Conservation (phyloP, 768 basidiomycete species). For the Naganishia vaughanmartiniae region DNA sequence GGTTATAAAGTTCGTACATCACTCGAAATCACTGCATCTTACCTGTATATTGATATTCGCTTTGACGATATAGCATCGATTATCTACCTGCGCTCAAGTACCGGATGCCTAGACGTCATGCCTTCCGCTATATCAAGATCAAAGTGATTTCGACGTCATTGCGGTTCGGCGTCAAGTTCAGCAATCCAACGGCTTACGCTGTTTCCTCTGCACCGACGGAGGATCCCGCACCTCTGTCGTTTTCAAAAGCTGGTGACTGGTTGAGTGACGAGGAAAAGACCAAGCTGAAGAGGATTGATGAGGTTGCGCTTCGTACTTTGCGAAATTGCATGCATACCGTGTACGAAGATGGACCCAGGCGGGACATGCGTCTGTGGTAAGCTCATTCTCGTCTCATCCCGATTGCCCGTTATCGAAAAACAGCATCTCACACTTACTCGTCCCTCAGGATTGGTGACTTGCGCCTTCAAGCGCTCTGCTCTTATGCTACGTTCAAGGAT, state of each 20-base stretch:
- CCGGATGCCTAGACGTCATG: slow-evolving; percentile 36
- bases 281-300: slow-evolving; percentile 34
- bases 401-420: not conserved
- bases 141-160: slow-evolving; percentile 36
- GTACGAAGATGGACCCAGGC: slow-evolving; percentile 42
- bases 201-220: slow-evolving; percentile 34
- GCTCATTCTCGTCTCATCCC: slow-evolving; percentile 2
- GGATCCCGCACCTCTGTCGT: slow-evolving; percentile 29
- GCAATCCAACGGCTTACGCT: slow-evolving; percentile 30
- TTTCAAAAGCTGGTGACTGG: not conserved
- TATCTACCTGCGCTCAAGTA: slow-evolving; percentile 34
- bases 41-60: not conserved
- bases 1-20: slow-evolving; percentile 34
- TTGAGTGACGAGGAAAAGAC: slow-evolving; percentile 30
- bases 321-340: slow-evolving; percentile 41
- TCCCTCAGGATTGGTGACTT: slow-evolving; percentile 40
- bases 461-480: slow-evolving; percentile 39
- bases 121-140: slow-evolving; percentile 42
- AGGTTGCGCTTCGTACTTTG: slow-evolving; percentile 35
- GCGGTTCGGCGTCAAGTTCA: slow-evolving; percentile 35
- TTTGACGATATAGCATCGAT: slow-evolving; percentile 27
- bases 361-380: slow-evolving; percentile 42
- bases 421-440: no score
- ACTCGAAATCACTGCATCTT: not conserved
- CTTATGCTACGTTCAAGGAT: slow-evolving; percentile 38